Conservation (phyloP, 768 basidiomycete species). For the Calocybe gangraenosa region DNA sequence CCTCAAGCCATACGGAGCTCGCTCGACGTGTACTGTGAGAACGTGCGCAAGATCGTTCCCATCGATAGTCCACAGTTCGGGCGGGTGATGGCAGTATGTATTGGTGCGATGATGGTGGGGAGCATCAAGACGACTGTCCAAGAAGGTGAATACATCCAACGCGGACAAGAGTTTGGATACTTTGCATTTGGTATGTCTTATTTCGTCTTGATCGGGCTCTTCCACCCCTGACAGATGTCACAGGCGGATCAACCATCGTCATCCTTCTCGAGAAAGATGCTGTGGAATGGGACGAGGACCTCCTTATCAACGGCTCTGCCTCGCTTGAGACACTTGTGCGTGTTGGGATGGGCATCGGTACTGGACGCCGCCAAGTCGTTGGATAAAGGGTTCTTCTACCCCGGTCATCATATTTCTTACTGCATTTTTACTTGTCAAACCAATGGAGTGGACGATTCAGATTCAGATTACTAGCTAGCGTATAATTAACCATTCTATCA, state of each 20-base stretch:
- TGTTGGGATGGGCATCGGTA: conserved; percentile 83
- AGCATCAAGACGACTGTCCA: conserved; percentile 84
- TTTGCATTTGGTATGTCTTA: conserved; percentile 82
- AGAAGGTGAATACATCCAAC: conserved; percentile 74
- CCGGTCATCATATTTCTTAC: too few species aligned
- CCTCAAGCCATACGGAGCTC: conserved; percentile 91
- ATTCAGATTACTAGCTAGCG: too few species aligned
- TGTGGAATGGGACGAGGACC: conserved; percentile 90
- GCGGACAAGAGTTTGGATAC: conserved; percentile 90
- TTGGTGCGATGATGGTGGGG: conserved; percentile 96
- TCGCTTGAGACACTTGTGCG: conserved; percentile 88
- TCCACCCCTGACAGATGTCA: neutral
- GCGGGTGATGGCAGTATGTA: conserved; percentile 85
- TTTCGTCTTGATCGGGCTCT: neutral
- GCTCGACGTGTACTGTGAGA: conserved; percentile 93
- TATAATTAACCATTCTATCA: too few species aligned
- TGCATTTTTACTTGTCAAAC: too few species aligned
- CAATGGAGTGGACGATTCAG: too few species aligned
- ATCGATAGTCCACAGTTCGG: conserved; percentile 91
- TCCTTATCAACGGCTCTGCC: conserved; percentile 78
- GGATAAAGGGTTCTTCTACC: too few species aligned
- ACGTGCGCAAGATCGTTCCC: conserved; percentile 86
- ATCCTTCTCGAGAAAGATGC: conserved; percentile 81
- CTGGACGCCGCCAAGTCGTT: too few species aligned
- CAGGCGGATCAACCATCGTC: conserved; percentile 91